Base-by-base conservation (phyloP, 768 basidiomycete genomes). In the Boletus tomentosulus region DNA sequence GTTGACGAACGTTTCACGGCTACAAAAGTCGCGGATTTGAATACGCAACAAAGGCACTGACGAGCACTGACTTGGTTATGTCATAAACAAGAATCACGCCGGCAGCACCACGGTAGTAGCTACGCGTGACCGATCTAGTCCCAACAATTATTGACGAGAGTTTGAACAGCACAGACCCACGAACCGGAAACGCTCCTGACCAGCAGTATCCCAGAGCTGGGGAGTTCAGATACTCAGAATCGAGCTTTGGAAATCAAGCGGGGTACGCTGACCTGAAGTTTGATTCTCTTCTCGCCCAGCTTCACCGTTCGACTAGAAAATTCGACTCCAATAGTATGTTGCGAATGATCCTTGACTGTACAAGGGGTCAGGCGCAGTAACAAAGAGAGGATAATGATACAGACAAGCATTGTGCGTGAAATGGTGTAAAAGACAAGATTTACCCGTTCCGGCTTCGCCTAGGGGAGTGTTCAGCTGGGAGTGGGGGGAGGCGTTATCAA, bases 281-380 rank as follows among this genome's bases (percentile, higher is more conserved):
- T 98, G 60, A 97, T 92, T 59, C 88, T 82, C 73, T 93, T 92
- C 77, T 97, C 94, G 48, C 91, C 95, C 24, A 98, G 79, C 64
- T 87, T 88, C 55, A 99, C 84, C 0, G 93, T 94, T 61, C 94
- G 79, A 67, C 93, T 96, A 16, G 93, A 93, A 68, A 99, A 98
- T 67, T 98, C 97, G 28, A 99, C 97, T 10, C 96, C 97, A 54
- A 99, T 98, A 13, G 97, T 98, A 70, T 98, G 97, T 73, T 95
- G 90, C 6, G 93, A 93, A 71, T 96, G 89, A 61, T 92, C 87
- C 74, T 94, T 96, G 80, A 95, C 94, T 97, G 63, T n/a, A 48
- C 8, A 27, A 50, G 44, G 48, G n/a, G 37, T 65, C 6, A 63
- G 54, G 47, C 15, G 39, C 16, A 10, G 38, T 10, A 31, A 45